Percentiles rank a stretch among this genome's conserved stretches.
phyloP scores from a whole-genome alignment of 345 rosid genomes.

The Brassica rapa region DNA sequence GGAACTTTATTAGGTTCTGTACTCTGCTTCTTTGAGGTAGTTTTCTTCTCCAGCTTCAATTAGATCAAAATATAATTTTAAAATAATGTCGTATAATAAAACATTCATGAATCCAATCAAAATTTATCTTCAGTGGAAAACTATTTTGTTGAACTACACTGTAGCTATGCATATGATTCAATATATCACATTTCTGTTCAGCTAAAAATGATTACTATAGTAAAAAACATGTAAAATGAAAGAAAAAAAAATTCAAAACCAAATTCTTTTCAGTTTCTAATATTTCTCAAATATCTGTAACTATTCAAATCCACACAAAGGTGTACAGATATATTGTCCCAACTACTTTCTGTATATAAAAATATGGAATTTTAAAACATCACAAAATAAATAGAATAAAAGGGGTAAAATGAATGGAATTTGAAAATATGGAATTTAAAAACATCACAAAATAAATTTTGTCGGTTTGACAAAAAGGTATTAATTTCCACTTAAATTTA shows the following conservation, averaged over 20 bases:
- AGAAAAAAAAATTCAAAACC: background rate
- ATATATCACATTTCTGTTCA: background rate
- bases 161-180: background rate
- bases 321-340: background rate
- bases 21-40: conserved; percentile 73
- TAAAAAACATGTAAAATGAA: background rate
- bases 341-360: background rate
- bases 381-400: background rate
- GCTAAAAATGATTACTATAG: background rate
- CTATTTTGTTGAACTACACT: background rate
- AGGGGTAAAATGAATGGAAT: no score
- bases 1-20: conserved; percentile 72
- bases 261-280: background rate
- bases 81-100: background rate
- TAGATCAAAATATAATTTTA: background rate
- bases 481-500: no score
- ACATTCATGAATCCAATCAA: background rate
- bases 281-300: background rate
- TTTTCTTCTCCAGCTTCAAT: background rate
- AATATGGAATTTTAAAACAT: background rate
- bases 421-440: no score
- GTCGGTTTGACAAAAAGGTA: background rate
- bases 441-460: background rate
- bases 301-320: background rate
- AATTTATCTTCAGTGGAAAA: background rate